Conservation (phyloP, 371 early-diverging fungal species). For the Rhizopus arrhizus region DNA sequence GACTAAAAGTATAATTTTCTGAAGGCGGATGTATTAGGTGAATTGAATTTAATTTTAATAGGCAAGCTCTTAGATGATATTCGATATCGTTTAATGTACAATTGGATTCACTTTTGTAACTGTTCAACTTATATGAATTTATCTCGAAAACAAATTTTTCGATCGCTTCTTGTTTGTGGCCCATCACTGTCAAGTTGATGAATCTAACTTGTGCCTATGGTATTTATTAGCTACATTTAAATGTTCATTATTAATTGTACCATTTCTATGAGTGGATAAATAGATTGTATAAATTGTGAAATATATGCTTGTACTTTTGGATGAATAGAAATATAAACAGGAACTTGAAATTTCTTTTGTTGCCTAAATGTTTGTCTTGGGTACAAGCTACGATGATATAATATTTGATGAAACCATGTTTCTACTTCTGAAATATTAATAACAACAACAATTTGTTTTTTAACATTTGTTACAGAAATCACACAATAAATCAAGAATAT, state of each 20-base stretch:
- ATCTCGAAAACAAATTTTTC: slow-evolving; percentile 62
- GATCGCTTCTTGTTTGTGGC: slow-evolving; percentile 18
- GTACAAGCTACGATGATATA: slow-evolving; percentile 55
- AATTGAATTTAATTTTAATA: slow-evolving; percentile 41
- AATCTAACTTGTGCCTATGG: slow-evolving; percentile 42
- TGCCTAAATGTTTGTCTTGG: slow-evolving; percentile 51
- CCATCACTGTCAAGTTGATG: slow-evolving; percentile 43
- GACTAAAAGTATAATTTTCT: slow-evolving; percentile 35
- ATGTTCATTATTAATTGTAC: slow-evolving; percentile 25
- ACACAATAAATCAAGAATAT: slow-evolving; percentile 16
- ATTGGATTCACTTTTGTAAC: slow-evolving; percentile 20
- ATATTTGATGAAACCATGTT: slow-evolving; percentile 60
- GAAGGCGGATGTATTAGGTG: slow-evolving; percentile 15
- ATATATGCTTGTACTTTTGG: slow-evolving; percentile 51
- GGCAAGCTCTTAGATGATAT: slow-evolving; percentile 45
- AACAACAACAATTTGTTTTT: neutral
- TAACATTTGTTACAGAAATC: slow-evolving; percentile 25
- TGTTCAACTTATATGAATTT: slow-evolving; percentile 14
- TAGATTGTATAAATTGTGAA: slow-evolving; percentile 43
- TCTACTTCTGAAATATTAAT: slow-evolving; percentile 34
- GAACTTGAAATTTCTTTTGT: slow-evolving; percentile 54
- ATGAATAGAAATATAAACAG: slow-evolving; percentile 53
- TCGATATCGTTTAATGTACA: slow-evolving; percentile 42
- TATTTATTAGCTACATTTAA: neutral
- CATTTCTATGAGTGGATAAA: slow-evolving; percentile 46